Evolutionary conservation across 1,139 yeast genomes (phyloP).

Genomic region (Taphrina confusa): DNA sequence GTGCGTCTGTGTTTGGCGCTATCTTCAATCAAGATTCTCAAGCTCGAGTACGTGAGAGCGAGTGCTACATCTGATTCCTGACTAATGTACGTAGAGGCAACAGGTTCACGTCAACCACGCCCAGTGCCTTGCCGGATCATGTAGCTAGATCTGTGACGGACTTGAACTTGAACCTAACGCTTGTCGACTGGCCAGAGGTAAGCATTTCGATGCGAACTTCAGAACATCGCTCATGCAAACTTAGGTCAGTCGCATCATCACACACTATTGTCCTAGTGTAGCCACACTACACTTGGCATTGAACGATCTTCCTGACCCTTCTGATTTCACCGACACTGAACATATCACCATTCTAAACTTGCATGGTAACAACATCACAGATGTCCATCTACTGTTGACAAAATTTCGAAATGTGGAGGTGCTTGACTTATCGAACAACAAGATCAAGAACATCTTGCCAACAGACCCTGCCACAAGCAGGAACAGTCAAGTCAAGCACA

Average conservation of each 20-base stretch:
- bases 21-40: slow-evolving; percentile 9
- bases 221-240: too few species aligned
- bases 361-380: slow-evolving; percentile 9
- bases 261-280: neutral
- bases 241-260: neutral
- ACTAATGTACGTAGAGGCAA: slow-evolving; percentile 10
- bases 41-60: slow-evolving; percentile 20
- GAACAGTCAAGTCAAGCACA: neutral
- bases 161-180: slow-evolving; percentile 2
- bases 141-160: neutral
- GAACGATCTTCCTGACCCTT: slow-evolving; percentile 7
- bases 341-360: slow-evolving; percentile 3
- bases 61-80: neutral
- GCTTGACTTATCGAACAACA: slow-evolving; percentile 4
- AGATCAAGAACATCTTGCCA: neutral
- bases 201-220: too few species aligned
- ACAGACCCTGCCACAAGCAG: neutral
- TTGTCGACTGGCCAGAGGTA: neutral
- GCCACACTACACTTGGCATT: neutral
- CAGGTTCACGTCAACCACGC: neutral
- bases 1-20: neutral
- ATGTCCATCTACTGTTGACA: slow-evolving; percentile 5
- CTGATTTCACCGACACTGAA: neutral
- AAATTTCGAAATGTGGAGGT: slow-evolving; percentile 8
- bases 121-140: neutral